phyloP scores from a whole-genome alignment of 2,329 filamentous ascomycete genomes.

The Cryphonectria nitschkei region DNA sequence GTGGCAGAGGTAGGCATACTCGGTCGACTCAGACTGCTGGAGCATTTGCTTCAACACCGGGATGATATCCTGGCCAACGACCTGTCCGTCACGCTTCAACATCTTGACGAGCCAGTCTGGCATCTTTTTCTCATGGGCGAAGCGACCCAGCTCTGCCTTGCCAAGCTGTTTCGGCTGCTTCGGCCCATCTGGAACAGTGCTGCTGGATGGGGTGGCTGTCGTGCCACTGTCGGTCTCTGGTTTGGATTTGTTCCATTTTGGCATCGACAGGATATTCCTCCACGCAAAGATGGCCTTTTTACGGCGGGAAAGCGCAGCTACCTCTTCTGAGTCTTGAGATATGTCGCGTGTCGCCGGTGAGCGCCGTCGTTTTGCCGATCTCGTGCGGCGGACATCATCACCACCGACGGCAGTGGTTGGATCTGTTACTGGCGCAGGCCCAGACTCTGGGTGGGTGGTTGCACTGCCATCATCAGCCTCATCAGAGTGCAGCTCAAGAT shows the following conservation, averaged over 20 bases:
- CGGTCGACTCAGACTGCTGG: conserved; percentile 65
- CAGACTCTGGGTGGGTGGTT: conserved; percentile 15
- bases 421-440: background rate
- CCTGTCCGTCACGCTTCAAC: conserved; percentile 62
- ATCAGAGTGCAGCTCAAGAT: conserved; percentile 62
- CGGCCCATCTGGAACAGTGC: conserved; percentile 10
- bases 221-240: conserved; percentile 8
- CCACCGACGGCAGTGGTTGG: background rate
- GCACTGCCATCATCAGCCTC: conserved; percentile 49
- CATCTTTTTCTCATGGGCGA: conserved; percentile 76
- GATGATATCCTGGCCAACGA: conserved; percentile 62
- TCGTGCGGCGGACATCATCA: conserved; percentile 9
- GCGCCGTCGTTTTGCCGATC: conserved; percentile 16
- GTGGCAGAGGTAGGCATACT: conserved; percentile 79
- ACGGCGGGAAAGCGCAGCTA: conserved; percentile 17
- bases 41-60: conserved; percentile 66
- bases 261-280: conserved; percentile 28
- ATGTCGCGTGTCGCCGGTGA: conserved; percentile 14
- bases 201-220: conserved; percentile 4
- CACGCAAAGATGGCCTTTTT: conserved; percentile 28
- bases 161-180: conserved; percentile 34
- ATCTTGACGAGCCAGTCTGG: conserved; percentile 68
- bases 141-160: conserved; percentile 69
- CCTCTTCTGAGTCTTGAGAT: conserved; percentile 20
- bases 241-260: conserved; percentile 24